A percentile compares a stretch with the other conserved stretches of the same genome.
Conservation (phyloP, 2,329 filamentous ascomycete genomes). For the Teratosphaeria viscida region DNA sequence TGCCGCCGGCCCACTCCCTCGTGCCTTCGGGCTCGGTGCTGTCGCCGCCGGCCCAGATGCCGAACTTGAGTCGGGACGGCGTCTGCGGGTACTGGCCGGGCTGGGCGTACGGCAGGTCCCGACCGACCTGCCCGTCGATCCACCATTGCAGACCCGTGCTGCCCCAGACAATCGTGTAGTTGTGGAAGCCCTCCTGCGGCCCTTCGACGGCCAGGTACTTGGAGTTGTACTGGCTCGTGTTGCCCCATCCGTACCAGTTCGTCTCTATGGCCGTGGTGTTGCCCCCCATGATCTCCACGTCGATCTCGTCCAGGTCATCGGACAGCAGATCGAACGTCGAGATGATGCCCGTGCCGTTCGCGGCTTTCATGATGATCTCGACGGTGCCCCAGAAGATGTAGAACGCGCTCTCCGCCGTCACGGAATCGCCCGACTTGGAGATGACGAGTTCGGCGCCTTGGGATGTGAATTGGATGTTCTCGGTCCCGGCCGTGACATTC, state of each 20-base stretch:
- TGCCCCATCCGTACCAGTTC: conserved; percentile 70
- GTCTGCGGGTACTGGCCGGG: conserved; percentile 55
- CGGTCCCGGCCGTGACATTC: conserved; percentile 51
- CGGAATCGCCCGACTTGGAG: conserved; percentile 57
- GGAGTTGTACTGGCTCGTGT: conserved; percentile 52
- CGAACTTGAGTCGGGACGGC: conserved; percentile 58
- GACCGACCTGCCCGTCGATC: conserved; percentile 56
- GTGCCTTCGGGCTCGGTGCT: conserved; percentile 47
- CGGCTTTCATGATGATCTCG: conserved; percentile 68
- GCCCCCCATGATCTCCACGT: conserved; percentile 71
- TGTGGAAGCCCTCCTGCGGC: conserved; percentile 52
- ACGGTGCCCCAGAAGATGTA: conserved; percentile 80
- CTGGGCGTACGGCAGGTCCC: conserved; percentile 44
- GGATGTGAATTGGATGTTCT: conserved; percentile 47
- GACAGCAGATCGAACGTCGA: conserved; percentile 75
- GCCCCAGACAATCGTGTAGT: conserved; percentile 64
- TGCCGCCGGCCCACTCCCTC: conserved; percentile 29
- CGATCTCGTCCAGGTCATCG: conserved; percentile 76
- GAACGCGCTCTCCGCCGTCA: conserved; percentile 67
- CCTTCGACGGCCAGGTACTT: conserved; percentile 47
- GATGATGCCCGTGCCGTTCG: conserved; percentile 64
- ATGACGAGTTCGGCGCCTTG: conserved; percentile 61
- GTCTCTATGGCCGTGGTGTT: conserved; percentile 53
- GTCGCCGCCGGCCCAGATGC: conserved; percentile 85
- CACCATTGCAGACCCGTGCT: conserved; percentile 55